A percentile compares a stretch with the other conserved stretches of the same genome.
Evolutionary conservation across 2,329 filamentous ascomycete genomes (phyloP).

Genomic region (Cercospora beticola): DNA sequence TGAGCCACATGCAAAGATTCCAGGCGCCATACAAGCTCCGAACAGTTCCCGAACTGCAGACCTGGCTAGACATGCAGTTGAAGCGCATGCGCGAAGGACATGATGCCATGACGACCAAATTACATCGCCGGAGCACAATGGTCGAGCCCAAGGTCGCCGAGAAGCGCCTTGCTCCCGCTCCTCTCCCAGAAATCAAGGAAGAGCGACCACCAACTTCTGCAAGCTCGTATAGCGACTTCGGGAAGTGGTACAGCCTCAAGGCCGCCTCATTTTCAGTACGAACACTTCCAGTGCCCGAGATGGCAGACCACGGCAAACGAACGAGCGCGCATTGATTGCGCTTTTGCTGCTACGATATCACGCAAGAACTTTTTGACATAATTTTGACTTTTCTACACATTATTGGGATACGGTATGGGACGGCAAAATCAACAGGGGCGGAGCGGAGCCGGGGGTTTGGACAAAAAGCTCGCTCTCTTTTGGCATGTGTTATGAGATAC

Average conservation of each 20-base stretch:
- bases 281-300: slow-evolving; percentile 6
- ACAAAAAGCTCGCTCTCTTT: slow-evolving; percentile 3
- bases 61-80: slow-evolving; percentile 86
- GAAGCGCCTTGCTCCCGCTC: slow-evolving; percentile 11
- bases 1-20: slow-evolving; percentile 92
- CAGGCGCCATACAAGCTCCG: slow-evolving; percentile 86
- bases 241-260: slow-evolving; percentile 9
- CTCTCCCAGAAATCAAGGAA: not conserved
- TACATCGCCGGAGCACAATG: slow-evolving; percentile 80
- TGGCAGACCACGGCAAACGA: slow-evolving; percentile 7
- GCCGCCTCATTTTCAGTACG: not conserved
- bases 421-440: not conserved
- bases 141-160: slow-evolving; percentile 63
- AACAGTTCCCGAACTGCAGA: slow-evolving; percentile 83
- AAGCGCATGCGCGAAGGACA: slow-evolving; percentile 67
- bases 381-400: not conserved
- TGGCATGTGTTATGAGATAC: slow-evolving; percentile 26
- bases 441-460: not conserved
- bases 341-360: not conserved
- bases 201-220: not conserved
- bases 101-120: slow-evolving; percentile 62
- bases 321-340: slow-evolving; percentile 10
- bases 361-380: not conserved
- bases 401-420: not conserved
- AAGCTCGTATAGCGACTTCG: slow-evolving; percentile 1